Evolutionary conservation across 768 basidiomycete species (phyloP), one percentile per base, ranked within the genome.

Genomic region (Termitomyces eurrhizus): DNA sequence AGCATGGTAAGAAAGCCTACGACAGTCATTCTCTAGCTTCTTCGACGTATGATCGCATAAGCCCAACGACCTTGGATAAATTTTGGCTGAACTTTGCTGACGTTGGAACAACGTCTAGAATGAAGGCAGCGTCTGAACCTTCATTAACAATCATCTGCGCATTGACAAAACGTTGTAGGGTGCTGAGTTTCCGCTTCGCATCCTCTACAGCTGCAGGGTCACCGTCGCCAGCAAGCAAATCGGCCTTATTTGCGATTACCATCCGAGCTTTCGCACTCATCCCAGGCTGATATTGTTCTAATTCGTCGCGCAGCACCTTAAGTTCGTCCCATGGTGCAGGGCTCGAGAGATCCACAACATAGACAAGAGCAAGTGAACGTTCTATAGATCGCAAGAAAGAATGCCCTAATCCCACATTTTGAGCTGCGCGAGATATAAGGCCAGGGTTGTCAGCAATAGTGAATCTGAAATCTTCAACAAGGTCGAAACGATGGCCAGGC

Each of bases 391-490:
- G 86, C 33, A 99, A 74, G 79, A 98, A 98, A 1, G 91, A 89
- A 73, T 98, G 94, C 0, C 96, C 97, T 2, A 98, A 82, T 4
- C 95, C 97, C 52, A 93, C 86, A 70, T 96, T 92, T 67, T 93
- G 86, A 3, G 93, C 91, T 3, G 95, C 92, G 14, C 83, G 80
- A 9, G 85, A 82, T 59, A 98, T 87, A 49, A 98, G 85, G 8
- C 97, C 97, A 0, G 97, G 97, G 69, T 98, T 98, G 75, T 99
- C 97, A 41, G 95, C 92, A 65, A 99, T 87, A 14, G 94, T 97
- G 79, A 98, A 97, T 11, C 97, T 84, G 71, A 93, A 89, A 5
- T 78, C 74, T 73, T 98, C 95, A 46, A 78, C 77, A 36, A 83
- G 66, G 67, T 87, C 83, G 61, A 87, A 88, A 41, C 75, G 74